Evolutionary conservation across 2,329 filamentous ascomycete species (phyloP).

Genomic region (Colletotrichum melonis): DNA sequence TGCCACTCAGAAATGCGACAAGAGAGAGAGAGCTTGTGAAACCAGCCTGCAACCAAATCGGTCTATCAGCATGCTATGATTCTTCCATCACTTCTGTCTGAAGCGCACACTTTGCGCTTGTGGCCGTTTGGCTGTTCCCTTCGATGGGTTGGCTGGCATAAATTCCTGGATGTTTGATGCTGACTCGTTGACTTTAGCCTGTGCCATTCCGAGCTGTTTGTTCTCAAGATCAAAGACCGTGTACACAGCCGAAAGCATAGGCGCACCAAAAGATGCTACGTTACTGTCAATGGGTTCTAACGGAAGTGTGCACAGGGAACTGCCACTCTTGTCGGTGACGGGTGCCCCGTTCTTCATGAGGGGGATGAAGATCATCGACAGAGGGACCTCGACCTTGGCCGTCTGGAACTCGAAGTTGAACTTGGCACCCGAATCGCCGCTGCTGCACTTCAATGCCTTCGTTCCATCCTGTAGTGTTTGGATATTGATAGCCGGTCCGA

Average conservation of each 20-base stretch:
- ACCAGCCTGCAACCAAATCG: neutral
- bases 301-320: neutral
- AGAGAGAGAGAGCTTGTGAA: neutral
- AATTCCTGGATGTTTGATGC: neutral
- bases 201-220: neutral
- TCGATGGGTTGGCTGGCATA: neutral
- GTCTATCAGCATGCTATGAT: neutral
- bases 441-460: neutral
- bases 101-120: neutral
- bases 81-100: neutral
- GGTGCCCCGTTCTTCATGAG: neutral
- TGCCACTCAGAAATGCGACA: neutral
- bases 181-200: neutral
- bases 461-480: neutral
- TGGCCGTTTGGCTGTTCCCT: neutral
- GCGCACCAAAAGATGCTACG: neutral
- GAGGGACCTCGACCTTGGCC: neutral
- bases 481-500: neutral
- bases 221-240: neutral
- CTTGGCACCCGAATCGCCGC: neutral
- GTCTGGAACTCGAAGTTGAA: slow-evolving; percentile 1
- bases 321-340: neutral
- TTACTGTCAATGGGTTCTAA: neutral
- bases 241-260: neutral
- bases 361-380: slow-evolving; percentile 2